These are phyloP conservation scores for Aureobasidium subglaciale DNA, from an alignment of 2,329 filamentous ascomycete genomes.

Conservation along the genomic window DNA sequence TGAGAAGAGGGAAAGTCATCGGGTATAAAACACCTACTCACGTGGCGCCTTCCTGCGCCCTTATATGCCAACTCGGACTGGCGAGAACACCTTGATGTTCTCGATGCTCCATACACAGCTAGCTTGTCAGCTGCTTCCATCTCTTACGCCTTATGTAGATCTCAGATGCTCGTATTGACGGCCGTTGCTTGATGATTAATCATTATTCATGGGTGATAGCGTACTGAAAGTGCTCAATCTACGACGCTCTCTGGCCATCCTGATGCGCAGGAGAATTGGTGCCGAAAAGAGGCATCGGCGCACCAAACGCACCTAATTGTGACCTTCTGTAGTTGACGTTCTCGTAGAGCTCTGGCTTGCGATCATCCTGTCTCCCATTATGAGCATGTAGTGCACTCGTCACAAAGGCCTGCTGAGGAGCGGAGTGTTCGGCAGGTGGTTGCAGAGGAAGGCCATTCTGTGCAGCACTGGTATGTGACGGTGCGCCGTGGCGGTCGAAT, in stretches of 20 bases:
- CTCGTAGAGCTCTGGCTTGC: constrained; percentile 20
- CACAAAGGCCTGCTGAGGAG: constrained; percentile 22
- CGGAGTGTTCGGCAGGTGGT: constrained; percentile 19
- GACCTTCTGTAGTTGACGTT: constrained; percentile 21
- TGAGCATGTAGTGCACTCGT: constrained; percentile 22
- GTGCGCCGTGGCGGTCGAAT: not conserved
- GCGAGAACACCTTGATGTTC: not conserved
- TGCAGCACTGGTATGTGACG: not conserved
- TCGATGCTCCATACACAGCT: not conserved
- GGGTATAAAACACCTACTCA: constrained; percentile 1
- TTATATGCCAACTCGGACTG: not conserved
- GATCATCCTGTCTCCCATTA: constrained; percentile 17
- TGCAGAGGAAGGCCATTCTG: not conserved
- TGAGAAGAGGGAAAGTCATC: not conserved
- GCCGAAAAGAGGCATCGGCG: constrained; percentile 19
- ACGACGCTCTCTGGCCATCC: constrained; percentile 14
- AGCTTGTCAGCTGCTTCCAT: not conserved
- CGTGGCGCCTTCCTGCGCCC: not conserved
- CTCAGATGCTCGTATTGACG: not conserved
- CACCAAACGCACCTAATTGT: constrained; percentile 22
- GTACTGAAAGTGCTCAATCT: not conserved
- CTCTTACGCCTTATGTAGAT: not conserved
- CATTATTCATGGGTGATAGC: not conserved
- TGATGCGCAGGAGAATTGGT: not conserved
- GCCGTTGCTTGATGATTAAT: not conserved